Evolutionary conservation across 2,329 filamentous ascomycete species (phyloP).

Genomic region (Chrysoporthe puriensis): DNA sequence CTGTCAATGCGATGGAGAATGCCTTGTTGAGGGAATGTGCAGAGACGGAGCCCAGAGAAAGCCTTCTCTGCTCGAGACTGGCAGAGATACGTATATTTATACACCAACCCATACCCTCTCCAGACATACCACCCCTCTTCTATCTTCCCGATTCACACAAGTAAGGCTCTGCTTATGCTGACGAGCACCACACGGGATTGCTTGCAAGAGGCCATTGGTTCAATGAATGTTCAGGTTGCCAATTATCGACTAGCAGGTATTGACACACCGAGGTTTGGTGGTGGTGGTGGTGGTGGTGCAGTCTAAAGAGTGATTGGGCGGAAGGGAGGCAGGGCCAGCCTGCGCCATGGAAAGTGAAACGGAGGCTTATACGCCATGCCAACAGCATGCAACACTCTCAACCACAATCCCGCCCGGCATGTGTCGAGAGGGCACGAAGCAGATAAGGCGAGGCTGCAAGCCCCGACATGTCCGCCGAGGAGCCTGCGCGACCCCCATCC

Average conservation of each 20-base stretch:
- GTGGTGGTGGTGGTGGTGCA: neutral
- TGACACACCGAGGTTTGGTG: neutral
- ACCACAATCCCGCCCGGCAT: no score
- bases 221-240: neutral
- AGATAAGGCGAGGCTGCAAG: no score
- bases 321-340: neutral
- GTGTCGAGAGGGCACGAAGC: no score
- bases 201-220: neutral
- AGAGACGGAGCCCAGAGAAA: neutral
- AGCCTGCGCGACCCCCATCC: no score
- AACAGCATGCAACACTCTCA: no score
- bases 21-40: neutral
- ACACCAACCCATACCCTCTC: neutral
- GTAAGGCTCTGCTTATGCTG: neutral
- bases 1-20: neutral
- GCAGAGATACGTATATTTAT: neutral
- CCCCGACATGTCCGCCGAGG: no score
- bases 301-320: neutral
- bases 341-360: neutral
- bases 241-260: neutral
- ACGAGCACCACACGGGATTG: neutral
- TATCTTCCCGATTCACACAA: neutral
- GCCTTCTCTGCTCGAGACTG: neutral
- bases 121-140: neutral
- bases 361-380: neutral